Conservation (phyloP, 1,284 basidiomycete species). For the Heliocybe sulcata region DNA sequence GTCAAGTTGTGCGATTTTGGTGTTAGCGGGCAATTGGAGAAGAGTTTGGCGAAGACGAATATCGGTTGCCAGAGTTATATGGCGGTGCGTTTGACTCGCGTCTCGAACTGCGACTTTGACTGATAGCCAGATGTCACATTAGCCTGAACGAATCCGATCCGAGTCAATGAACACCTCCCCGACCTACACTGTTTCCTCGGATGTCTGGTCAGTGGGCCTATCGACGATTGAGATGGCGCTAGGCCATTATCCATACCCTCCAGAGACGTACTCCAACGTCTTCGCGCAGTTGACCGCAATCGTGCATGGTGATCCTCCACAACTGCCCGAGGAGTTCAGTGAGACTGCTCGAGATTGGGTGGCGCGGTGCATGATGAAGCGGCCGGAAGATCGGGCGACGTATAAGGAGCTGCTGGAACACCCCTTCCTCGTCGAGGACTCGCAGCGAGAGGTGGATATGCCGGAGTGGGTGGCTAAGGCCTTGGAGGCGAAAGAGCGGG, state of each 20-base stretch:
- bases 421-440: slow-evolving; percentile 57
- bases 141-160: slow-evolving; percentile 95
- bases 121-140: slow-evolving; percentile 6
- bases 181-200: slow-evolving; percentile 95
- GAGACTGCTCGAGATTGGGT: slow-evolving; percentile 54
- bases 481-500: not conserved
- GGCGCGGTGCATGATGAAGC: slow-evolving; percentile 64
- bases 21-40: slow-evolving; percentile 95
- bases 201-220: slow-evolving; percentile 97
- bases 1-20: slow-evolving; percentile 98
- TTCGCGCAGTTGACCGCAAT: slow-evolving; percentile 96
- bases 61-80: slow-evolving; percentile 99
- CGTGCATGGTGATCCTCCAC: slow-evolving; percentile 89
- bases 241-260: slow-evolving; percentile 94
- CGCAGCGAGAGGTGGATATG: slow-evolving; percentile 70
- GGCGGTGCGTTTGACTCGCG: slow-evolving; percentile 63
- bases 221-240: slow-evolving; percentile 91
- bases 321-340: slow-evolving; percentile 57
- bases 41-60: slow-evolving; percentile 95
- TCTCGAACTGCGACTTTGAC: not conserved
- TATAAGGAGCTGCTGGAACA: slow-evolving; percentile 85
- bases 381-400: slow-evolving; percentile 72
- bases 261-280: slow-evolving; percentile 97
- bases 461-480: slow-evolving; percentile 62
- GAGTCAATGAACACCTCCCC: slow-evolving; percentile 83